These are phyloP conservation scores for Lithocarpus polystachyus DNA, from an alignment of 306 rosid genomes.

Conservation along the genomic window DNA sequence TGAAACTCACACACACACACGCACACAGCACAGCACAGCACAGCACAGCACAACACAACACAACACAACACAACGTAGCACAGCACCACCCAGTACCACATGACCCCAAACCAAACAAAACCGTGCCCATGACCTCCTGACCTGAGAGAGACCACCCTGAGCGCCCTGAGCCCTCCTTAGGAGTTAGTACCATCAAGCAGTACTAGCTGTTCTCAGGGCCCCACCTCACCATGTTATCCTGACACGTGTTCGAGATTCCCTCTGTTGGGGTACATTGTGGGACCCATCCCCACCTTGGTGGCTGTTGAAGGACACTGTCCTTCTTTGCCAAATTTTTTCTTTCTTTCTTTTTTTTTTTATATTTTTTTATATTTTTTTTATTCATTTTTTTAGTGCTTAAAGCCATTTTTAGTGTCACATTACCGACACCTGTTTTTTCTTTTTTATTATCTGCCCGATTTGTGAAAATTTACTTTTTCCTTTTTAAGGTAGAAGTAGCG, in stretches of 20 bases:
- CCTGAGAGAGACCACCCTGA: neutral
- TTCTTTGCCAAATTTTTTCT: neutral
- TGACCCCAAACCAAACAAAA: too few species aligned
- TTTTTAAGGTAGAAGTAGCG: too few species aligned
- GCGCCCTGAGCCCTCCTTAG: neutral
- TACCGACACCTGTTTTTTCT: too few species aligned
- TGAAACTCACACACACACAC: neutral
- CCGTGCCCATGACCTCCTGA: too few species aligned
- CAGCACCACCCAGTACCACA: neutral
- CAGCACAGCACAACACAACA: neutral
- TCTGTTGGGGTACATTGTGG: neutral
- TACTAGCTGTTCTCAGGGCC: conserved; percentile 24
- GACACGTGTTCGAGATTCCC: conserved; percentile 11
- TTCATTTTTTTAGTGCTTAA: too few species aligned
- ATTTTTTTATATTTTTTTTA: too few species aligned
- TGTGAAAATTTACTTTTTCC: too few species aligned
- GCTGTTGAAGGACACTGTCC: neutral
- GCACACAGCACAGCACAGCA: neutral
- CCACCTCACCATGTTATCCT: conserved; percentile 9
- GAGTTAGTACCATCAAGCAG: neutral
- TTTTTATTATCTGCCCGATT: too few species aligned
- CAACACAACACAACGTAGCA: neutral
- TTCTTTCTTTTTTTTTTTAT: too few species aligned
- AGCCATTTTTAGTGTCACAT: too few species aligned
- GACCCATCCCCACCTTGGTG: conserved; percentile 12